A percentile compares a stretch with the other conserved stretches of the same genome.
These are phyloP conservation scores for Saprolegnia diclina DNA, from an alignment of 352 stramenopile species.

Conservation along the genomic window DNA sequence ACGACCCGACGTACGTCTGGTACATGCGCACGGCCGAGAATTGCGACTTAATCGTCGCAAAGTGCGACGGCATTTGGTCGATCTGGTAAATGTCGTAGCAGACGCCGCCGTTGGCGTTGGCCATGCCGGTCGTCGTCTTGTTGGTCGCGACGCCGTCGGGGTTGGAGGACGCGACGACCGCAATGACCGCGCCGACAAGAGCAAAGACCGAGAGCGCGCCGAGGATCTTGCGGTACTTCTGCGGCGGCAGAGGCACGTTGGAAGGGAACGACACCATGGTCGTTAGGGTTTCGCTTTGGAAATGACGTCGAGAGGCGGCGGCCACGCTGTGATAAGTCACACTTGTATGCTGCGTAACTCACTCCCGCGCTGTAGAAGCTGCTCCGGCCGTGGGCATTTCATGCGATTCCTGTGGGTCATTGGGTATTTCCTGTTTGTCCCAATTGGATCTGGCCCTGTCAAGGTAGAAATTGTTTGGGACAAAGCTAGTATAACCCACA, in stretches of 20 bases:
- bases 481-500: no score
- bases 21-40: conserved; percentile 67
- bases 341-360: no score
- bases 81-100: conserved; percentile 51
- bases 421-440: no score
- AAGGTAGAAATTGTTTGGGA: no score
- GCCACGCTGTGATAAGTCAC: no score
- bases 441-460: no score
- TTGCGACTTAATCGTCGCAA: conserved; percentile 41
- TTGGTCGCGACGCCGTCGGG: background rate
- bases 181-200: background rate
- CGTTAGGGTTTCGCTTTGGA: background rate
- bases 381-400: no score
- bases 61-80: conserved; percentile 31
- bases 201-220: conserved; percentile 4
- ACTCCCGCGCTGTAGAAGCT: no score
- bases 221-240: conserved; percentile 3
- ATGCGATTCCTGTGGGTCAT: no score
- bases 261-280: conserved; percentile 20
- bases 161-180: conserved; percentile 7
- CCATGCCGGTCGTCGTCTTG: background rate
- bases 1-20: conserved; percentile 45
- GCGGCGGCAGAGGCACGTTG: background rate
- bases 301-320: background rate
- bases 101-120: conserved; percentile 29